These are phyloP conservation scores for Aspergillus sp. DNA, from an alignment of 2,329 filamentous ascomycete species.

Conservation along the genomic window DNA sequence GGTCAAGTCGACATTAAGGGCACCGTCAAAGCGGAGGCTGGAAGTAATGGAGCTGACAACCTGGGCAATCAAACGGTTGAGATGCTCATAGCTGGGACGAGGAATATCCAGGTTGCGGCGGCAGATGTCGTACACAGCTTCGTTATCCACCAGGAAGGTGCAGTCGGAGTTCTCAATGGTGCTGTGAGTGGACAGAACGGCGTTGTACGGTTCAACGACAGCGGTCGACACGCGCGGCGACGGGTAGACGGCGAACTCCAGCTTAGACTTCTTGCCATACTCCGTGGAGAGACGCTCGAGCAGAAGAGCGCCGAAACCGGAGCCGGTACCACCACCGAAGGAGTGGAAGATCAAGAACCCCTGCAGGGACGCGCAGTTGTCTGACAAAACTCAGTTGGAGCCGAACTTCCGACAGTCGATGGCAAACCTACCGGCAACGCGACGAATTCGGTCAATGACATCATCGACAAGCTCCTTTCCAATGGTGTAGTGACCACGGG, in stretches of 20 bases:
- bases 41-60: conserved; percentile 60
- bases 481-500: conserved; percentile 59
- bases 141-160: conserved; percentile 60
- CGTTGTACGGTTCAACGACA: conserved; percentile 61
- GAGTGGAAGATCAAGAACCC: conserved; percentile 62
- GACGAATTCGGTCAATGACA: conserved; percentile 55
- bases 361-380: conserved; percentile 57
- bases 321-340: conserved; percentile 59
- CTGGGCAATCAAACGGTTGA: conserved; percentile 58
- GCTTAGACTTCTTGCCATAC: conserved; percentile 60
- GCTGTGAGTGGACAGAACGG: conserved; percentile 46
- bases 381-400: conserved; percentile 25
- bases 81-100: conserved; percentile 54
- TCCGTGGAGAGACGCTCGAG: conserved; percentile 55
- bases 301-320: conserved; percentile 56
- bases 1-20: conserved; percentile 58
- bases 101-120: conserved; percentile 55
- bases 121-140: conserved; percentile 61
- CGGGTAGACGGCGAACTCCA: conserved; percentile 58
- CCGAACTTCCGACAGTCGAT: conserved; percentile 7
- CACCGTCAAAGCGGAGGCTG: conserved; percentile 56
- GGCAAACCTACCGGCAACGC: conserved; percentile 46
- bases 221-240: conserved; percentile 55
- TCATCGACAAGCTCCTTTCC: conserved; percentile 58
- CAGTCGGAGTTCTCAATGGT: conserved; percentile 61